phyloP scores from a whole-genome alignment of 2,329 filamentous ascomycete species.

The Xylaria sp. region DNA sequence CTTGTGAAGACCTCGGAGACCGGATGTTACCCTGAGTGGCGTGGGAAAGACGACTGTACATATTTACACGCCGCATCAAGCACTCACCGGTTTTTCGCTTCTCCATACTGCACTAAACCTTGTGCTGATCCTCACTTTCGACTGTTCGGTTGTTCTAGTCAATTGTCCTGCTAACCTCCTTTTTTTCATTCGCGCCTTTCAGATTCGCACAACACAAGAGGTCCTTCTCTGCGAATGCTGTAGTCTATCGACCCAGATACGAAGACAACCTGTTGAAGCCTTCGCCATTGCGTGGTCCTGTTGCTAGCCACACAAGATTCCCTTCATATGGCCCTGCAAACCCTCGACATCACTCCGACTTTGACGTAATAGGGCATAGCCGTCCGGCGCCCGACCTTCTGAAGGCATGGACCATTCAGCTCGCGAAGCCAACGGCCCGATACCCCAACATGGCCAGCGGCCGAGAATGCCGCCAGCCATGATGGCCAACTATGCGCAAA shows the following conservation, averaged over 20 bases:
- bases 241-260: slow-evolving; percentile 28
- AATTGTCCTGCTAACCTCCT: slow-evolving; percentile 32
- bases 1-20: too few species aligned
- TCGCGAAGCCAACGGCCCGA: slow-evolving; percentile 26
- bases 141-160: slow-evolving; percentile 15
- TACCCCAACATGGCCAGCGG: slow-evolving; percentile 31
- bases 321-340: slow-evolving; percentile 29
- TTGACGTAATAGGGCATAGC: slow-evolving; percentile 26
- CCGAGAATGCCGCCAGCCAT: slow-evolving; percentile 33
- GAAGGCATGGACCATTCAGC: slow-evolving; percentile 30
- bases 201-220: slow-evolving; percentile 36
- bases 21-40: not conserved
- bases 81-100: slow-evolving; percentile 19
- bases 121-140: slow-evolving; percentile 35
- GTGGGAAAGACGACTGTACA: too few species aligned
- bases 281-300: slow-evolving; percentile 15
- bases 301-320: slow-evolving; percentile 2
- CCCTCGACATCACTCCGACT: slow-evolving; percentile 29
- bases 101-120: not conserved
- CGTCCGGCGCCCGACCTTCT: slow-evolving; percentile 18
- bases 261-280: slow-evolving; percentile 34
- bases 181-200: slow-evolving; percentile 19
- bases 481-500: slow-evolving; percentile 40
- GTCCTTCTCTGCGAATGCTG: slow-evolving; percentile 36
- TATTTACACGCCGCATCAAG: not conserved